phyloP scores from a whole-genome alignment of 371 early-diverging fungal genomes.

The Zychaea mexicana region DNA sequence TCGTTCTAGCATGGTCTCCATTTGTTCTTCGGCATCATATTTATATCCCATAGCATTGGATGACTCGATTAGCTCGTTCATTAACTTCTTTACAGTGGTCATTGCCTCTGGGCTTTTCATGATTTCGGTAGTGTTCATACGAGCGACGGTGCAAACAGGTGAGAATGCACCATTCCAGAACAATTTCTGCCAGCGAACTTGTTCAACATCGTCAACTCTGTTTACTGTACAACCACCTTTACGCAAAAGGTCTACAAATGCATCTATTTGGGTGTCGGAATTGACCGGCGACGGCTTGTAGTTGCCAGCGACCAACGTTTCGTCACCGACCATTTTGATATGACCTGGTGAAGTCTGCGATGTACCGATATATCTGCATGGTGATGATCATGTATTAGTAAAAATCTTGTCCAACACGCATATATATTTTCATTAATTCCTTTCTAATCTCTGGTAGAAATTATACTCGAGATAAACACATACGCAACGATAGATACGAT shows the following conservation, averaged over 20 bases:
- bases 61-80: conserved; percentile 64
- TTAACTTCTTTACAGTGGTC: conserved; percentile 50
- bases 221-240: conserved; percentile 56
- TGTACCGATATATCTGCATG: conserved; percentile 56
- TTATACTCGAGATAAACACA: conserved; percentile 67
- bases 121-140: conserved; percentile 65
- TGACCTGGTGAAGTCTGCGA: conserved; percentile 65
- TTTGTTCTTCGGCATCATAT: conserved; percentile 44
- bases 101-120: conserved; percentile 55
- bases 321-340: conserved; percentile 49
- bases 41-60: conserved; percentile 58
- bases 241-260: conserved; percentile 41
- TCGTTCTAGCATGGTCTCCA: conserved; percentile 46
- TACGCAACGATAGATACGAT: conserved; percentile 78
- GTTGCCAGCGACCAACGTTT: conserved; percentile 35
- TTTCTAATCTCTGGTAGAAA: neutral
- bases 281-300: conserved; percentile 30
- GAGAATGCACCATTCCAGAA: conserved; percentile 88
- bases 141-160: conserved; percentile 69
- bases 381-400: neutral
- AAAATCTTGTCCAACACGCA: neutral
- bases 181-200: conserved; percentile 80
- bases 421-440: neutral
- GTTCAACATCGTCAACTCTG: conserved; percentile 64
- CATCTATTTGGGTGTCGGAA: conserved; percentile 22